Evolutionary conservation across 2,329 filamentous ascomycete species (phyloP), one percentile per base, ranked within the genome.

Genomic region (Beauveria australis): DNA sequence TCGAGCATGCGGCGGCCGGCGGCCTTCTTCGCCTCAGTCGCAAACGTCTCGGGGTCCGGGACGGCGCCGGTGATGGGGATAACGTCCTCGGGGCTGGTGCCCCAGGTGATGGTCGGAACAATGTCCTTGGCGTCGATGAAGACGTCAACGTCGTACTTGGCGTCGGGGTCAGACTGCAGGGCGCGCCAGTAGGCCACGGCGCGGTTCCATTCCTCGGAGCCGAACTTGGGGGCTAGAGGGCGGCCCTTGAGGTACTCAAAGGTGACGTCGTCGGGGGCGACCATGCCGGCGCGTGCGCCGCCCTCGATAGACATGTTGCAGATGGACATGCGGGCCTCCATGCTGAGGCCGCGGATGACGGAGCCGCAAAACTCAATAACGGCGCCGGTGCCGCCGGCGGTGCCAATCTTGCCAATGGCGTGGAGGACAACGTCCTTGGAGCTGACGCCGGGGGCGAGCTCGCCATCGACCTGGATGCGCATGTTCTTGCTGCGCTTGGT

Each of bases 271-370:
- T 99, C 94, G 5, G 94, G 94, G 10, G 94, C 94, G 62, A 99
- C 88, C 92, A 99, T 96, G 66, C 94, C 94, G 63, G 93, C 93
- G 77, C 94, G 85, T 53, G 94, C 94, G 75, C 94, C 94, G 67
- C 83, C 94, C 80, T 99, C 94, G 67, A 97, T 97, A 16, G 92
- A 92, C 94, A 97, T 97, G 80, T 99, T 99, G 81, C 94, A 97
- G 73, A 99, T 96, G 64, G 92, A 97, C 94, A 99, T 97, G 67
- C 94, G 87, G 48, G 93, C 94, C 76, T 97, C 94, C 85, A 99
- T 96, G 75, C 91, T 96, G 68, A 97, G 81, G 63, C 77, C 78
- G 67, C 91, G 87, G 72, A 99, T 97, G 63, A 94, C 91, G 56
- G 92, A 96, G 63, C 94, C 94, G 72, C 92, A 96, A 79, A 93